phyloP scores from a whole-genome alignment of 2,329 filamentous ascomycete genomes.

The Eutypella sp. region DNA sequence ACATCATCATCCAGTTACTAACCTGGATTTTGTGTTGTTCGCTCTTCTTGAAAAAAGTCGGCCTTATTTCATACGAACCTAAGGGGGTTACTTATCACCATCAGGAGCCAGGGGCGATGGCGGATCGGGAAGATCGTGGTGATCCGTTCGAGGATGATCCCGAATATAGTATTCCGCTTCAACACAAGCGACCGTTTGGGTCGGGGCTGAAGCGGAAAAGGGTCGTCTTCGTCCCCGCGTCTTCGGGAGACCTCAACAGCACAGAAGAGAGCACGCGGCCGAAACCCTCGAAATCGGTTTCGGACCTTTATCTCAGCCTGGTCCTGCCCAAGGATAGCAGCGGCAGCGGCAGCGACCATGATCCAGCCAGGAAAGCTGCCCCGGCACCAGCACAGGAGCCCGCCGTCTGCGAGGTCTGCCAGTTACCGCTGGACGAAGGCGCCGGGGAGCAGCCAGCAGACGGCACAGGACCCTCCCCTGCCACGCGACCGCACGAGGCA shows the following conservation, averaged over 20 bases:
- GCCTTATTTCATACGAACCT: no score
- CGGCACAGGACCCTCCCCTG: conserved; percentile 3
- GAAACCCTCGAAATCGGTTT: conserved; percentile 31
- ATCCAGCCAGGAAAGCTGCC: conserved; percentile 8
- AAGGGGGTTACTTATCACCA: no score
- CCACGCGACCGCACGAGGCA: conserved; percentile 48
- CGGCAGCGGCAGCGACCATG: no score
- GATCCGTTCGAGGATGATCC: conserved; percentile 22
- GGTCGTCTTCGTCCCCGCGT: conserved; percentile 54
- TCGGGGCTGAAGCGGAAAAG: conserved; percentile 49
- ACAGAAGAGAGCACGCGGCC: conserved; percentile 16
- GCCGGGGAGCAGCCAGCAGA: conserved; percentile 4
- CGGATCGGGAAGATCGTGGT: conserved; percentile 13
- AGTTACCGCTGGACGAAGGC: conserved; percentile 48
- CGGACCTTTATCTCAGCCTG: conserved; percentile 62
- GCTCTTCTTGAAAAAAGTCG: no score
- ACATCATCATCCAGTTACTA: no score
- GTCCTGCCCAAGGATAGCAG: conserved; percentile 51
- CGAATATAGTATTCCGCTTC: conserved; percentile 46
- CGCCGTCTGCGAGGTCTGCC: conserved; percentile 53
- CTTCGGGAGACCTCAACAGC: conserved; percentile 30
- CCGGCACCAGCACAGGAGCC: conserved; percentile 10
- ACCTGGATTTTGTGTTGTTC: no score
- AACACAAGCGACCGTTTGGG: conserved; percentile 50
- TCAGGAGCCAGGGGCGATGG: neutral